Evolutionary conservation across 2,329 filamentous ascomycete genomes (phyloP).

Genomic region (Nigrospora oryzae): DNA sequence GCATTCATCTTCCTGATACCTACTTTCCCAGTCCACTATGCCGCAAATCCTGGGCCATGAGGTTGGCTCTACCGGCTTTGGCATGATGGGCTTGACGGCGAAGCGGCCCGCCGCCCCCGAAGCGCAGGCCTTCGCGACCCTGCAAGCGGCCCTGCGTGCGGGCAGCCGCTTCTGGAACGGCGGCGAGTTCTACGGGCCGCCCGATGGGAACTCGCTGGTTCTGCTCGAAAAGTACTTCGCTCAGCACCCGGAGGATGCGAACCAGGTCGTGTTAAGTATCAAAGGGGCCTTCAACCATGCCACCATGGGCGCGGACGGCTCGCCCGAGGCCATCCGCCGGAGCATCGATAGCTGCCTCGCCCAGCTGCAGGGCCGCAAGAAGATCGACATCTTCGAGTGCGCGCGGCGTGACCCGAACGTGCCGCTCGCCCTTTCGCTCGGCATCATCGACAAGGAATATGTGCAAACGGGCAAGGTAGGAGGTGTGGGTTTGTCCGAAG

Average conservation of each 20-base stretch:
- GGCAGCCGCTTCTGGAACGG: constrained; percentile 1
- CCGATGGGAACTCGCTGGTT: background rate
- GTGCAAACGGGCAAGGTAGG: constrained; percentile 43
- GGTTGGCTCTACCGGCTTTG: constrained; percentile 5
- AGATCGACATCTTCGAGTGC: constrained; percentile 51
- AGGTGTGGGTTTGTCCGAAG: constrained; percentile 41
- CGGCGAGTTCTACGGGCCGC: background rate
- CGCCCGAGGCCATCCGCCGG: constrained; percentile 42
- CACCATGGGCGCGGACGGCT: constrained; percentile 30
- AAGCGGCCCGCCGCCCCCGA: background rate
- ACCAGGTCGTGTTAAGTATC: background rate
- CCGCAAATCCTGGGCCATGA: constrained; percentile 4
- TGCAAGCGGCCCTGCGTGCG: background rate
- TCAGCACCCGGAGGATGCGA: background rate
- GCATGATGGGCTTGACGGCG: constrained; percentile 3
- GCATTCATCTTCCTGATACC: too few species aligned
- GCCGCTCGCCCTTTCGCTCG: constrained; percentile 34
- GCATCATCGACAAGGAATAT: constrained; percentile 35
- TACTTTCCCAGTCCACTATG: background rate
- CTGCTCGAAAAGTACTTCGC: background rate
- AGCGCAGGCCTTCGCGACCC: background rate
- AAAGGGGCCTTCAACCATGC: background rate
- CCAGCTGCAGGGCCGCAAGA: constrained; percentile 43
- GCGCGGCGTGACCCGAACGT: constrained; percentile 45
- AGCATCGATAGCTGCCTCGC: constrained; percentile 49